These are phyloP conservation scores for Hypoxylon sp. DNA, from an alignment of 2,329 filamentous ascomycete species.

Conservation along the genomic window DNA sequence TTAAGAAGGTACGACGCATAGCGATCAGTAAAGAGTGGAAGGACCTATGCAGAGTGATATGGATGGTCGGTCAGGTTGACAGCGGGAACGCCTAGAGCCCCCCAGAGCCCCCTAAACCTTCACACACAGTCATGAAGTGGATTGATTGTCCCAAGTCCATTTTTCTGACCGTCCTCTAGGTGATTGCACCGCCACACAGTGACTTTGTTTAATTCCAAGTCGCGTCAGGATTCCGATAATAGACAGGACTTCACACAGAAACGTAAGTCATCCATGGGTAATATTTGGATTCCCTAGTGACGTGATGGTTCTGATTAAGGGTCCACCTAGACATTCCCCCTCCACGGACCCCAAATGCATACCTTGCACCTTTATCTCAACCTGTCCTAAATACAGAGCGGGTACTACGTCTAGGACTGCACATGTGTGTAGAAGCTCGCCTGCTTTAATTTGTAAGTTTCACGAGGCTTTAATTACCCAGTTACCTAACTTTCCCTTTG, in stretches of 20 bases:
- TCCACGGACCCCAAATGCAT: not conserved
- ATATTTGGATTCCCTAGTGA: not conserved
- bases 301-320: not conserved
- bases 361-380: not conserved
- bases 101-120: not conserved
- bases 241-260: constrained; percentile 1
- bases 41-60: constrained; percentile 5
- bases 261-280: not conserved
- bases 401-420: not conserved
- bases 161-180: not conserved
- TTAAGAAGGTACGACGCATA: constrained; percentile 3
- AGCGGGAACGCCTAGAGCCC: no score
- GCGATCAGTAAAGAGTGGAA: constrained; percentile 3
- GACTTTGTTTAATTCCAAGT: constrained; percentile 3
- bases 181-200: constrained; percentile 8
- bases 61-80: not conserved
- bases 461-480: not conserved
- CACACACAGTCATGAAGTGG: not conserved
- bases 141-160: constrained; percentile 6
- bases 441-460: not conserved
- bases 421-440: not conserved
- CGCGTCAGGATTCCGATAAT: constrained; percentile 14
- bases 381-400: no score
- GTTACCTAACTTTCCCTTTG: not conserved
- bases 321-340: not conserved